Evolutionary conservation across 768 basidiomycete genomes (phyloP).

Genomic region (Rhodocollybia butyracea): DNA sequence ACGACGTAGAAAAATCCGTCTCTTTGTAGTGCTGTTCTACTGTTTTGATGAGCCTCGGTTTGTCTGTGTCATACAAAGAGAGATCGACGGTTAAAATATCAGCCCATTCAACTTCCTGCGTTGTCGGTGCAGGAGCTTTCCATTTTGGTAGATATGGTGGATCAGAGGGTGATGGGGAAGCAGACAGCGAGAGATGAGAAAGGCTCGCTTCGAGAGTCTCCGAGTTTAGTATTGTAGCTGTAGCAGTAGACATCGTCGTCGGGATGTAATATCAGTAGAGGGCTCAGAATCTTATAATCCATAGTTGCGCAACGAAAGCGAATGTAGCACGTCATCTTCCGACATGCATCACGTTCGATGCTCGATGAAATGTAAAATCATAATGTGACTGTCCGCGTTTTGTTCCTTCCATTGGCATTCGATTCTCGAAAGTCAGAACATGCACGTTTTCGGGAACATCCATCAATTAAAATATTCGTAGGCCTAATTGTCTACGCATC

Average conservation of each 20-base stretch:
- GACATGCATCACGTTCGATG: too few species aligned
- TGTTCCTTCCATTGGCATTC: too few species aligned
- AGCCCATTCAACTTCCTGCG: constrained; percentile 27
- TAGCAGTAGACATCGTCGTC: not conserved
- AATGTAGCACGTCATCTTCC: too few species aligned
- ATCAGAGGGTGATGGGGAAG: not conserved
- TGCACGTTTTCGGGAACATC: too few species aligned
- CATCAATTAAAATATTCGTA: too few species aligned
- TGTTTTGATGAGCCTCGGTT: constrained; percentile 22
- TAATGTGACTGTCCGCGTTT: too few species aligned
- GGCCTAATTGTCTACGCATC: too few species aligned
- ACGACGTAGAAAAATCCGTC: constrained; percentile 35
- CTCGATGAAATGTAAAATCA: too few species aligned
- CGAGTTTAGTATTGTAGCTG: not conserved
- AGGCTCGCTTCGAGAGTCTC: not conserved
- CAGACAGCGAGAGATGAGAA: constrained; percentile 1
- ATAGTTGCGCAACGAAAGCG: too few species aligned
- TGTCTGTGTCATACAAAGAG: constrained; percentile 25
- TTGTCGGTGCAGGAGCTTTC: constrained; percentile 19
- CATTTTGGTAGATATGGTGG: constrained; percentile 10
- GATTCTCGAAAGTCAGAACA: too few species aligned
- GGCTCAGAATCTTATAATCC: too few species aligned
- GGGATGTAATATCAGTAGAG: too few species aligned
- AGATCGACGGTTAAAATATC: constrained; percentile 34
- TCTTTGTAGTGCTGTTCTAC: constrained; percentile 27